These are phyloP conservation scores for Cordyceps fumosorosea DNA, from an alignment of 2,329 filamentous ascomycete genomes.

Conservation along the genomic window DNA sequence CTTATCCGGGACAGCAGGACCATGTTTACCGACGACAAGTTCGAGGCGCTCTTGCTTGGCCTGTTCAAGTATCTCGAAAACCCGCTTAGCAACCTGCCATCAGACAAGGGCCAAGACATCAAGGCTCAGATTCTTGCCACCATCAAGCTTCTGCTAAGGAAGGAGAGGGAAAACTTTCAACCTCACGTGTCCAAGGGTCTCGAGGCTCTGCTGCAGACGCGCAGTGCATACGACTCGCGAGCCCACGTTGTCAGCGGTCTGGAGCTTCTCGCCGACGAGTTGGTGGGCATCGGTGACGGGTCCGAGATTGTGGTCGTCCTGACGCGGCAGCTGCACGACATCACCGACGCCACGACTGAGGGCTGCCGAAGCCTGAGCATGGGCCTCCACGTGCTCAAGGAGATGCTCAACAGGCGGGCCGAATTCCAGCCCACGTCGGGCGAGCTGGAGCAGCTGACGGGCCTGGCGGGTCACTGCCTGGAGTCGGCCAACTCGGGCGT, in stretches of 20 bases:
- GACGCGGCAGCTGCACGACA: slow-evolving; percentile 38
- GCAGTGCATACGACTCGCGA: slow-evolving; percentile 59
- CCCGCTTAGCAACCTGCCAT: slow-evolving; percentile 44
- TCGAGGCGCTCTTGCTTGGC: slow-evolving; percentile 59
- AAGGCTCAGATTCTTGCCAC: slow-evolving; percentile 70
- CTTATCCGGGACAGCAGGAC: slow-evolving; percentile 62
- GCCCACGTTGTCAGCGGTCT: slow-evolving; percentile 69
- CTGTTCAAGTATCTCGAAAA: slow-evolving; percentile 68
- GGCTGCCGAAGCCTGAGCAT: slow-evolving; percentile 52
- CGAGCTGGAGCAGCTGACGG: slow-evolving; percentile 46
- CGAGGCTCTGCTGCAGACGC: slow-evolving; percentile 58
- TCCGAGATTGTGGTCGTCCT: slow-evolving; percentile 53
- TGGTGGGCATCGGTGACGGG: slow-evolving; percentile 59
- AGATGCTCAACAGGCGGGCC: slow-evolving; percentile 46
- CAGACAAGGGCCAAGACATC: slow-evolving; percentile 63
- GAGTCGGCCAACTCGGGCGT: slow-evolving; percentile 56
- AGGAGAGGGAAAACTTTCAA: slow-evolving; percentile 58
- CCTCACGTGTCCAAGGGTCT: slow-evolving; percentile 63
- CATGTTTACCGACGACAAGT: slow-evolving; percentile 59
- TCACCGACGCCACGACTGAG: slow-evolving; percentile 35
- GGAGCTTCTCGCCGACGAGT: slow-evolving; percentile 66
- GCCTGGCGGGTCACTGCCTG: slow-evolving; percentile 49
- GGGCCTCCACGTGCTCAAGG: slow-evolving; percentile 56
- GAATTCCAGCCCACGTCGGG: slow-evolving; percentile 43
- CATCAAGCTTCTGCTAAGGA: slow-evolving; percentile 64